Evolutionary conservation across 2,329 filamentous ascomycete species (phyloP), one percentile per base, ranked within the genome.

Genomic region (Fusarium sp.): DNA sequence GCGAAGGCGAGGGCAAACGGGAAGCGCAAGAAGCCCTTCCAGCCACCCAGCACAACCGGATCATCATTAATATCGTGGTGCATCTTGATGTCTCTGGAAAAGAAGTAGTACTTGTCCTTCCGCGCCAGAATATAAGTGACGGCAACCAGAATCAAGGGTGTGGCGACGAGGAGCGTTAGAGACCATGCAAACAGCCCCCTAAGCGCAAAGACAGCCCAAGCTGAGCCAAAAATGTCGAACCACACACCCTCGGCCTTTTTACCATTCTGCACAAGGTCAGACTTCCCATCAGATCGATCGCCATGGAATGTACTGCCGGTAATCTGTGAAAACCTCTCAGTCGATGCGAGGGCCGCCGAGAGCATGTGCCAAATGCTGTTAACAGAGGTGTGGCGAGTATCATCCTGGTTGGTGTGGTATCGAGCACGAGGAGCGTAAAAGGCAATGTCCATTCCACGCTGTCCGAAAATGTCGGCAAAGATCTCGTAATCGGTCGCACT

Each of bases 341-440:
- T 91, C 0, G 95, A 97, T 8, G 91, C 90, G 27, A 98, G 84
- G 7, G 95, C 91, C 16, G 92, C 92, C 40, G 94, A 97, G 40
- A 99, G 87, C 97, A 99, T 98, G 81, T 98, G 95, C 95, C 95
- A 98, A 22, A 98, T 83, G 71, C 90, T 91, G 56, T 85, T 84
- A 68, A 83, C 82, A n/a, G 91, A 93, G 0, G 95, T 93, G 82
- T 98, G 95, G 42, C 90, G 90, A 4, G 92, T 88, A 80, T 97
- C 94, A 80, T 99, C 97, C 79, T 98, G 91, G 70, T 94, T 89
- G 0, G 96, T 98, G 80, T 99, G 97, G 79, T 99, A 99, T 66
- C 94, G 88, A 22, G 95, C 90, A 62, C 97, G 89, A 2, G 96
- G 96, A 74, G 92, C 91, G 85, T 94, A 96, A 83, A 98, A 99